Evolutionary conservation across 2,329 filamentous ascomycete genomes (phyloP), one percentile per base, ranked within the genome.

Genomic region (Lasiodiplodia citricola): DNA sequence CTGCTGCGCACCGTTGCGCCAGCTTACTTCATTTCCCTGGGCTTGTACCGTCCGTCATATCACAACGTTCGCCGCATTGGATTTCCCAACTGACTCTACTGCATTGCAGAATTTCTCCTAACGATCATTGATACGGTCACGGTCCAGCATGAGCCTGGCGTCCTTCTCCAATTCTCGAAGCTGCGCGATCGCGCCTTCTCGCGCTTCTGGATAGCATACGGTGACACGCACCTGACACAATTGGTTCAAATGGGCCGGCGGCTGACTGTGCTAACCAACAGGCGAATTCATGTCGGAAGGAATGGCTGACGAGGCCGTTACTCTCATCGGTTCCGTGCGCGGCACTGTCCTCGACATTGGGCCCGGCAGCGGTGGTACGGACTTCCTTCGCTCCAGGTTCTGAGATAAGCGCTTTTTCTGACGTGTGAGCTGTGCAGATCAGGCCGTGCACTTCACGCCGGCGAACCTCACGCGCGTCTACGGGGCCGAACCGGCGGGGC

Each of bases 401-500:
- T 44, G 41, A 44, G 41, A 44, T 18, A 44, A 18, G 41, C 14
- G 31, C 44, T 10, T 11, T 10, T 11, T n/a, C 44, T 47, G 10
- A 47, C 18, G 44, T 47, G 44, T 13, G 38, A 47, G 44, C 7
- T 7, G 11, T 47, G n/a, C 44, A 47, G 80, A 83, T 16, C 82
- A 87, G 67, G 79, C 87, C 58, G 76, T 77, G 0, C 79, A 80
- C 56, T 85, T 87, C 70, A 75, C 76, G 65, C 60, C 79, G 8
- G 74, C 80, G 66, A 76, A 80, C 4, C 82, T 87, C 69, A 79
- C 72, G 10, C 77, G 79, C 16, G 82, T 88, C 54, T 88, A 87
- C 70, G 87, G 85, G 55, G 81, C 85, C 1, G 87, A 88, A 72
- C 87, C 87, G 0, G 84, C 83, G 51, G 68, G 73, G 4, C 79